Evolutionary conservation across 129 eudicot genomes (phyloP).

Genomic region (Lonicera japonica): DNA sequence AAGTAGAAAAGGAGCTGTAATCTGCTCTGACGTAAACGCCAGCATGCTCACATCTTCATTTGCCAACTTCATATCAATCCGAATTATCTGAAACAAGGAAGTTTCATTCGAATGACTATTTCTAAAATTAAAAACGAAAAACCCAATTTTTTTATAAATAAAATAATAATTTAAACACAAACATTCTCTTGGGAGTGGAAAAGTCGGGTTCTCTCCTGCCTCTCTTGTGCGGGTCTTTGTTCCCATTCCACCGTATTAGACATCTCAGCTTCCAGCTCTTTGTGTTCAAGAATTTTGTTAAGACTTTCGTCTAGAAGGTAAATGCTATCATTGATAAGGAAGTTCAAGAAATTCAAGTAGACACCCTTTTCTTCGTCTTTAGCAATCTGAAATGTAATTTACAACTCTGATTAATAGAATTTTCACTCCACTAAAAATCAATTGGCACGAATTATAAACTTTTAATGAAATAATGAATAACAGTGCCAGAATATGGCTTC

Average conservation of each 20-base stretch:
- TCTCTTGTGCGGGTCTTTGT: slow-evolving; percentile 88
- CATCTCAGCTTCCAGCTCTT: slow-evolving; percentile 97
- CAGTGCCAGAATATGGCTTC: not conserved
- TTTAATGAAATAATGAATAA: too few species aligned
- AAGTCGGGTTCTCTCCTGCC: slow-evolving; percentile 97
- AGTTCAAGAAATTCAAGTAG: slow-evolving; percentile 81
- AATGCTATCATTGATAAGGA: slow-evolving; percentile 84
- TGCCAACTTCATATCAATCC: slow-evolving; percentile 94
- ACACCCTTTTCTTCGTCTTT: slow-evolving; percentile 98
- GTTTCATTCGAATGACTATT: not conserved
- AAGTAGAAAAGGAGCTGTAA: slow-evolving; percentile 80
- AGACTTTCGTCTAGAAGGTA: slow-evolving; percentile 94
- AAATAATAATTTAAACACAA: not conserved
- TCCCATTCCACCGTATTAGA: slow-evolving; percentile 93
- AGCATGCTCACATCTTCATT: slow-evolving; percentile 95
- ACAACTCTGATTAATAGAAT: not conserved
- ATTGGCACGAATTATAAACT: not conserved
- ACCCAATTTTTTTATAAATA: not conserved
- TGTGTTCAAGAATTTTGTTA: slow-evolving; percentile 90
- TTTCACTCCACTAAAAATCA: not conserved
- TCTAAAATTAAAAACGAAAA: too few species aligned
- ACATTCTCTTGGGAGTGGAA: slow-evolving; percentile 94
- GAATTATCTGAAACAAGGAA: slow-evolving; percentile 55
- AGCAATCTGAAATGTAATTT: slow-evolving; percentile 58
- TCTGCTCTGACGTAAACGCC: slow-evolving; percentile 91